Base-by-base conservation (phyloP, 2,329 filamentous ascomycete genomes). In the Arachnopeziza araneosa region DNA sequence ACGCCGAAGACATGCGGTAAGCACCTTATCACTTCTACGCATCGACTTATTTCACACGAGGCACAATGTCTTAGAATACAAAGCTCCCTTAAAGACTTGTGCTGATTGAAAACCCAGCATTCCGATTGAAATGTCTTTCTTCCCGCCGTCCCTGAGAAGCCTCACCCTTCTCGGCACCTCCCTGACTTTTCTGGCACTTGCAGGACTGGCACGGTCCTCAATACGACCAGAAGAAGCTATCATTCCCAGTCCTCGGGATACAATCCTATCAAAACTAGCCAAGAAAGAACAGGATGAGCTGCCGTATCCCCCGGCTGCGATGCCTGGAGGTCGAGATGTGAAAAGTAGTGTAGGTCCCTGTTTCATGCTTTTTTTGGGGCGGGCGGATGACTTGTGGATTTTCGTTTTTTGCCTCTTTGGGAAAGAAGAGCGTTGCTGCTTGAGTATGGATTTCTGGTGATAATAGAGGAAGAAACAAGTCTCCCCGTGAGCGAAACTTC, bases 301-400 rank as follows among this genome's bases (percentile, higher is more conserved):
- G 7, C 81, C 85, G 1, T 91, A 95, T 72, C 89, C 89, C 1
- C 84, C 84, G 2, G 81, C 91, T 72, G 81, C 82, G 19, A 80
- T 93, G 17, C 89, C 88, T 0, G 87, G 89, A 7, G 83, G 77
- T 0, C 81, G 89, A 60, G 84, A 91, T 70, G 84, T 95, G 19
- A 71, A 77, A 14, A 88, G 85, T 3, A 84, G 86, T 8, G 70
- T 70, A 58, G 55, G 64, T 61, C 32, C 19, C 22, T 52, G 26
- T n/a, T 9, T 19, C n/a, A n/a, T n/a, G n/a, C n/a, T 50, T 7
- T 23, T 50, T 50, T 23, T 50, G 8, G 49, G 6, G 8, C n/a
- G 7, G 8, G 30, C 14, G 7, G 30, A 32, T 50, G 49, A 7
- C 8, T 6, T 6, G 49, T 50, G 7, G 8, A 8, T 19, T 23